These are phyloP conservation scores for Rhizopogon vinicolor DNA, from an alignment of 768 basidiomycete genomes.

Conservation along the genomic window DNA sequence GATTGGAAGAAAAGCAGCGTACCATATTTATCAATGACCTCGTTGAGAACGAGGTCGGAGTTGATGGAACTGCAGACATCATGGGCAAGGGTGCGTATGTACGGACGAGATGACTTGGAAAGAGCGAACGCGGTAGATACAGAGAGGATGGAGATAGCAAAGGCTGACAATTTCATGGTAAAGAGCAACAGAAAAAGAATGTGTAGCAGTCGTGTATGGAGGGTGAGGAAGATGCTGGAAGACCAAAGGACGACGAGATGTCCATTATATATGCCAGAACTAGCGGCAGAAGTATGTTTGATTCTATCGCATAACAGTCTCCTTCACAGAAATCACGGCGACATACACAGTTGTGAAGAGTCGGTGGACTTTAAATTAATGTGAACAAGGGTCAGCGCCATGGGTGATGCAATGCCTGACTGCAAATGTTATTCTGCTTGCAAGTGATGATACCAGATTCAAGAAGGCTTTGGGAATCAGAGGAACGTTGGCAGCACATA, in stretches of 20 bases:
- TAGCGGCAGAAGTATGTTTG: background rate
- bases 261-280: background rate
- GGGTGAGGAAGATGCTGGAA: background rate
- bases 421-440: no score
- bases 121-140: constrained; percentile 13
- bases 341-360: no score
- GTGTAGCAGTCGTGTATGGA: background rate
- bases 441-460: no score
- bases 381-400: no score
- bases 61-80: constrained; percentile 15
- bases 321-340: background rate
- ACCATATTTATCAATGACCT: constrained; percentile 10
- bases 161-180: constrained; percentile 13
- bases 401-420: no score
- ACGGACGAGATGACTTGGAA: constrained; percentile 1
- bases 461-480: no score
- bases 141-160: constrained; percentile 15
- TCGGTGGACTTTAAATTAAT: no score
- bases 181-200: constrained; percentile 2
- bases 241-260: background rate
- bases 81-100: background rate
- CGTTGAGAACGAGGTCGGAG: constrained; percentile 12
- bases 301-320: background rate
- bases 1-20: background rate
- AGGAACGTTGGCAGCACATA: no score